Percentiles rank a stretch among this genome's conserved stretches.
Conservation (phyloP, 441 rosid genomes). For the Sinapis alba region DNA sequence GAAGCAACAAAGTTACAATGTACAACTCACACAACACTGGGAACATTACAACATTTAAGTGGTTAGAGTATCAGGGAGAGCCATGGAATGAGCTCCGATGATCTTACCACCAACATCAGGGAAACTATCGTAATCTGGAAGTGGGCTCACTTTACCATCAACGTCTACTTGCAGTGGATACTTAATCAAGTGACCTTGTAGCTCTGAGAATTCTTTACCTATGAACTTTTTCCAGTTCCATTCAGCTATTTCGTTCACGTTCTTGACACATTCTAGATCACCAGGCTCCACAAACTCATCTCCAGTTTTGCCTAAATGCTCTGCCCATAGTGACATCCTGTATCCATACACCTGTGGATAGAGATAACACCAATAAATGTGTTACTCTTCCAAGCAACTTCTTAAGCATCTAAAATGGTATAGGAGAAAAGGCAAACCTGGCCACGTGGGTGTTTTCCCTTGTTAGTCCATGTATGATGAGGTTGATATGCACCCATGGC, state of each 20-base stretch:
- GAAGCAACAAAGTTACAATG: conserved; percentile 30
- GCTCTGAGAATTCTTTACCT: conserved; percentile 37
- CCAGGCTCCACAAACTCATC: conserved; percentile 51
- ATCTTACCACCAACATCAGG: conserved; percentile 93
- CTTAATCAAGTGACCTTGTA: conserved; percentile 87
- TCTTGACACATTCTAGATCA: conserved; percentile 61
- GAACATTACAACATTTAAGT: conserved; percentile 42
- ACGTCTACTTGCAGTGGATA: conserved; percentile 68
- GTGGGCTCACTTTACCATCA: conserved; percentile 60
- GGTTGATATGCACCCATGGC: conserved; percentile 98
- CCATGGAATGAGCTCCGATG: conserved; percentile 59
- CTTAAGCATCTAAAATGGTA: conserved; percentile 10
- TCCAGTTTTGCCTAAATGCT: conserved; percentile 70
- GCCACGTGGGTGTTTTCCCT: conserved; percentile 69
- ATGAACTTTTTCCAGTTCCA: conserved; percentile 71
- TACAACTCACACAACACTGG: conserved; percentile 35
- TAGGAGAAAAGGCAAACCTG: conserved; percentile 52
- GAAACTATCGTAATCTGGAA: conserved; percentile 62
- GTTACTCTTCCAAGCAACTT: background rate
- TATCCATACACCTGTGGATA: conserved; percentile 75
- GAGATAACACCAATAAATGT: background rate
- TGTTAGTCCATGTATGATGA: conserved; percentile 67
- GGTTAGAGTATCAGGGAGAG: conserved; percentile 73
- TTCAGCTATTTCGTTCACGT: conserved; percentile 59
- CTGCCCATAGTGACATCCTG: conserved; percentile 92